phyloP scores from a whole-genome alignment of 2,329 filamentous ascomycete species.

The Fusarium papillatum region DNA sequence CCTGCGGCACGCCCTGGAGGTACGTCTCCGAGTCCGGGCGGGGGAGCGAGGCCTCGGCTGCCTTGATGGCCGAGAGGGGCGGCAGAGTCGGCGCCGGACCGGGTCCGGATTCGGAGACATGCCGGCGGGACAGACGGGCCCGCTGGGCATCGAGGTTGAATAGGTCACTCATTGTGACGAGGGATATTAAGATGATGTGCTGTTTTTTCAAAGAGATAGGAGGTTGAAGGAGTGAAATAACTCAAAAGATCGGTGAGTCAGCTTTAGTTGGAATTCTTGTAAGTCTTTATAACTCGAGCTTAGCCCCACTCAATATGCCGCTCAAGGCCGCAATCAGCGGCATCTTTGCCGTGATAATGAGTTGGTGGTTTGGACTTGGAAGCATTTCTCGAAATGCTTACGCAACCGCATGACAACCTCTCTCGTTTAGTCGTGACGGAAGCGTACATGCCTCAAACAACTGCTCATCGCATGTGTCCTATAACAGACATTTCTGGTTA shows the following conservation, averaged over 20 bases:
- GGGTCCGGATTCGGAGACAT: slow-evolving; percentile 16
- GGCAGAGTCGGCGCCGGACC: slow-evolving; percentile 55
- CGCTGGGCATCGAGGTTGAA: slow-evolving; percentile 41
- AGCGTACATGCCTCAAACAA: not conserved
- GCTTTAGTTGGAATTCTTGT: not conserved
- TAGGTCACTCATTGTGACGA: slow-evolving; percentile 41
- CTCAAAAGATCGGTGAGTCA: not conserved
- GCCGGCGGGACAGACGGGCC: slow-evolving; percentile 40
- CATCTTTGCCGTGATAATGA: slow-evolving; percentile 13
- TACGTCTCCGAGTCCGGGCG: slow-evolving; percentile 44
- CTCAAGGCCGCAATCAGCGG: slow-evolving; percentile 23
- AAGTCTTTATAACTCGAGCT: slow-evolving; percentile 1
- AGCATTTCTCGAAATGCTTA: not conserved
- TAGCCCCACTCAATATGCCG: slow-evolving; percentile 25
- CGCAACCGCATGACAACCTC: not conserved
- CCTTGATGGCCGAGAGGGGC: slow-evolving; percentile 45
- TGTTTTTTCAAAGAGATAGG: no score
- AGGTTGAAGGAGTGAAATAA: not conserved
- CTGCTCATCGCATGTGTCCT: not conserved
- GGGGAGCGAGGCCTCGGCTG: slow-evolving; percentile 58
- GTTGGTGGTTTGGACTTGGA: not conserved
- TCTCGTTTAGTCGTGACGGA: not conserved
- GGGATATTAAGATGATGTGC: not conserved
- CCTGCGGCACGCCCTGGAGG: slow-evolving; percentile 46
- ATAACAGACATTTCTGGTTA: not conserved